Conservation (phyloP, 441 rosid species). For the Croton setiger region DNA sequence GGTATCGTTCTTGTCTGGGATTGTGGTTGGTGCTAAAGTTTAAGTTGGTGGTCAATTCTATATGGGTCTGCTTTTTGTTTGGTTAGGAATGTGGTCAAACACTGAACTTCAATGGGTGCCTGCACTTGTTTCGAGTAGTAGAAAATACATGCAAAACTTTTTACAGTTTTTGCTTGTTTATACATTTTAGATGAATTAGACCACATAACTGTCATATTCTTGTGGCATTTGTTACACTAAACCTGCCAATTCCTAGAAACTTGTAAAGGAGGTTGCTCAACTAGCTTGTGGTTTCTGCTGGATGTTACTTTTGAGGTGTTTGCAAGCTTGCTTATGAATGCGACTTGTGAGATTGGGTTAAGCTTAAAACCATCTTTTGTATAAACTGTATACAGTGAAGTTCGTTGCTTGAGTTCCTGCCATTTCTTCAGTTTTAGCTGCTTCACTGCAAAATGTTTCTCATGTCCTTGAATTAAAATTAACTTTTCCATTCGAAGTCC, state of each 20-base stretch:
- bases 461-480: not conserved
- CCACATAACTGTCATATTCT: not conserved
- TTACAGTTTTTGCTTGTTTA: not conserved
- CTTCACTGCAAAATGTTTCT: not conserved
- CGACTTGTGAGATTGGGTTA: not conserved
- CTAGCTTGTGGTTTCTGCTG: not conserved
- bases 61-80: not conserved
- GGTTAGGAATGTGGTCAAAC: not conserved
- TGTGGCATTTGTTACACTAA: not conserved
- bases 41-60: not conserved
- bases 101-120: not conserved
- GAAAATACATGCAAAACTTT: not conserved
- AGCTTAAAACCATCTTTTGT: not conserved
- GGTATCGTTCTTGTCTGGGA: constrained; percentile 37
- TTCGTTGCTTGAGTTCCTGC: not conserved
- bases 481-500: not conserved
- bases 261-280: not conserved
- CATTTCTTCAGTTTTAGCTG: not conserved
- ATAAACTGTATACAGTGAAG: not conserved
- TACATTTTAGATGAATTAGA: not conserved
- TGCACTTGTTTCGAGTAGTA: not conserved
- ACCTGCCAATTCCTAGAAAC: not conserved
- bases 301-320: not conserved
- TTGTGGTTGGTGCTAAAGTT: not conserved
- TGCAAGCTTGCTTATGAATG: not conserved